A percentile compares a stretch with the other conserved stretches of the same genome.
These are phyloP conservation scores for Trypanosomatidae sp. DNA, from an alignment of 208 protist genomes.

Conservation along the genomic window DNA sequence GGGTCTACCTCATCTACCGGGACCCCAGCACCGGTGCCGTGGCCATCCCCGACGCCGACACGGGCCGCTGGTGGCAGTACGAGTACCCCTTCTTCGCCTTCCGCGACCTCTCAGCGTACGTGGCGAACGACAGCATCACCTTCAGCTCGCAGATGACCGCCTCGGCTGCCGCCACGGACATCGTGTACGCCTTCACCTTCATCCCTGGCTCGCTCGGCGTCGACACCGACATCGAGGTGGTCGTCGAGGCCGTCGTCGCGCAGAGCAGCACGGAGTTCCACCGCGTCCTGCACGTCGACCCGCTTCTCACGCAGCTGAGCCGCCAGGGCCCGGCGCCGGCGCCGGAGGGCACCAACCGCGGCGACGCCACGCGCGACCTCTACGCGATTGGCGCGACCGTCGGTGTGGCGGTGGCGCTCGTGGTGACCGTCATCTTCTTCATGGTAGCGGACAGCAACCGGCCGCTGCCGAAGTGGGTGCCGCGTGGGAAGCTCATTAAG, in stretches of 20 bases:
- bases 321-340: slow-evolving; percentile 75
- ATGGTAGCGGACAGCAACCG: slow-evolving; percentile 76
- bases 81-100: slow-evolving; percentile 75
- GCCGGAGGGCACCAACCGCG: too few species aligned
- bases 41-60: too few species aligned
- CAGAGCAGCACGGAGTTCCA: too few species aligned
- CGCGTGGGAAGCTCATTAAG: slow-evolving; percentile 80
- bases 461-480: slow-evolving; percentile 81
- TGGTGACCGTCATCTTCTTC: slow-evolving; percentile 64
- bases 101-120: slow-evolving; percentile 47
- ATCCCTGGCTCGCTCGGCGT: slow-evolving; percentile 64
- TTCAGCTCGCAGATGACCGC: slow-evolving; percentile 29
- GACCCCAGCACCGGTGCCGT: too few species aligned
- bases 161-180: slow-evolving; percentile 25
- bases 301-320: slow-evolving; percentile 69
- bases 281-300: slow-evolving; percentile 66
- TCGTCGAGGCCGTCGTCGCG: too few species aligned
- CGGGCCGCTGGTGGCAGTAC: slow-evolving; percentile 85
- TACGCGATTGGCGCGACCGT: slow-evolving; percentile 52
- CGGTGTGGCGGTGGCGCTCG: slow-evolving; percentile 54
- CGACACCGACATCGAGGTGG: slow-evolving; percentile 58
- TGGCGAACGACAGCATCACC: slow-evolving; percentile 49
- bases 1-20: slow-evolving; percentile 59
- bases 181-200: slow-evolving; percentile 71
- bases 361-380: too few species aligned